These are phyloP conservation scores for Fusarium agapanthi DNA, from an alignment of 2,329 filamentous ascomycete species.

Conservation along the genomic window DNA sequence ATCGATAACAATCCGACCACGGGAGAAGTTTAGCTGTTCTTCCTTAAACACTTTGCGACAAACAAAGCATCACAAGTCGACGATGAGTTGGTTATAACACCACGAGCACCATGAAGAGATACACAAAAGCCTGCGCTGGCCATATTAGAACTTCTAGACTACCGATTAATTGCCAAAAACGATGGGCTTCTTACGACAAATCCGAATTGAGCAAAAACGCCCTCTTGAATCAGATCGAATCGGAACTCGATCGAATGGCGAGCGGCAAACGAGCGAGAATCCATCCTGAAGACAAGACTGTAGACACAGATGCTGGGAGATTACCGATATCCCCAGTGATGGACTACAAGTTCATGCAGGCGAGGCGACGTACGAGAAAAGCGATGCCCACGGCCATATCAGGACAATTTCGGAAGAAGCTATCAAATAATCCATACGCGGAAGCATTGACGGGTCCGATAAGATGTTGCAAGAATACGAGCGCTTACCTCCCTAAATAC, in stretches of 20 bases:
- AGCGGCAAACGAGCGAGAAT: conserved; percentile 47
- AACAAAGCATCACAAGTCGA: neutral
- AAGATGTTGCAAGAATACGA: conserved; percentile 63
- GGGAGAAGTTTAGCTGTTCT: conserved; percentile 3
- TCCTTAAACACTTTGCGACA: neutral
- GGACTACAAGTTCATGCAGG: conserved; percentile 59
- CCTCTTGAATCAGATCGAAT: conserved; percentile 45
- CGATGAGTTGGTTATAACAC: conserved; percentile 28
- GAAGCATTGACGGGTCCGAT: conserved; percentile 68
- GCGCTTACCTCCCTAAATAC: conserved; percentile 61
- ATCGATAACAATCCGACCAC: conserved; percentile 28
- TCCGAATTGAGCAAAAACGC: conserved; percentile 41
- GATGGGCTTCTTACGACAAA: conserved; percentile 49
- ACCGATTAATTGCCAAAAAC: conserved; percentile 22
- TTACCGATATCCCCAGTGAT: conserved; percentile 65
- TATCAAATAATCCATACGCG: conserved; percentile 72
- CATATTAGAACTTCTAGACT: conserved; percentile 5
- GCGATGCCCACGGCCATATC: conserved; percentile 40
- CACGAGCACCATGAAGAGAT: conserved; percentile 42
- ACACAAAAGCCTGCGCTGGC: conserved; percentile 28
- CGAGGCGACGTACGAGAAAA: conserved; percentile 54
- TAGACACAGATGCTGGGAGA: conserved; percentile 55
- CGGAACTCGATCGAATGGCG: conserved; percentile 44
- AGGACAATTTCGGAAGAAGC: conserved; percentile 63
- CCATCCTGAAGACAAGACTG: conserved; percentile 52